Percentiles rank a stretch among this genome's conserved stretches.
Evolutionary conservation across 73 alveolate genomes (phyloP).

Genomic region (Tetrahymena malaccensis): DNA sequence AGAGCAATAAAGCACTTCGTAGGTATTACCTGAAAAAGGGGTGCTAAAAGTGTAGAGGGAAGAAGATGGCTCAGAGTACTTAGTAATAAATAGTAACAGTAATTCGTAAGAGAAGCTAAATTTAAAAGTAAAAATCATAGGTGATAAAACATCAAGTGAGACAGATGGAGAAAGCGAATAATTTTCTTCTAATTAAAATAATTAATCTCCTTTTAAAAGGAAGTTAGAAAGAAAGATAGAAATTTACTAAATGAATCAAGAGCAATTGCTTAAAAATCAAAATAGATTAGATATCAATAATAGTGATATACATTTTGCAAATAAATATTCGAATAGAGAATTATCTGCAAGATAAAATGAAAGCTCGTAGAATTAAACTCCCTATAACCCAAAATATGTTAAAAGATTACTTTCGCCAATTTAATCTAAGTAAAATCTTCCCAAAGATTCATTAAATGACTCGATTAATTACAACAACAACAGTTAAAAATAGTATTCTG

Average conservation of each 20-base stretch:
- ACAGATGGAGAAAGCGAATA: background rate
- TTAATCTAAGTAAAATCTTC: background rate
- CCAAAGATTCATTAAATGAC: background rate
- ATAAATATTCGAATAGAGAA: background rate
- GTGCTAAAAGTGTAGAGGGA: background rate
- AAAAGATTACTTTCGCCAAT: background rate
- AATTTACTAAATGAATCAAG: background rate
- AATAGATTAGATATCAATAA: background rate
- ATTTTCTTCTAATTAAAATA: background rate
- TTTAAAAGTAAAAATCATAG: background rate
- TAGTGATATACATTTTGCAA: background rate
- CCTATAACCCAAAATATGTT: background rate
- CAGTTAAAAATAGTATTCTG: background rate
- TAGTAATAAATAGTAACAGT: background rate
- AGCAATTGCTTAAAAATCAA: background rate
- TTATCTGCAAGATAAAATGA: background rate
- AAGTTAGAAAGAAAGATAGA: background rate
- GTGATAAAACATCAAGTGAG: background rate
- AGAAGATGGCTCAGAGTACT: background rate
- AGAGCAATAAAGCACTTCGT: background rate
- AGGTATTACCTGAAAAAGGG: background rate
- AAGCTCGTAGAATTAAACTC: background rate
- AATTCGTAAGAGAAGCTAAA: background rate
- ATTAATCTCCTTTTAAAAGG: background rate
- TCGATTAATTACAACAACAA: background rate